Conservation (phyloP, 1,139 yeast genomes). For the Hyphopichia fennica region DNA sequence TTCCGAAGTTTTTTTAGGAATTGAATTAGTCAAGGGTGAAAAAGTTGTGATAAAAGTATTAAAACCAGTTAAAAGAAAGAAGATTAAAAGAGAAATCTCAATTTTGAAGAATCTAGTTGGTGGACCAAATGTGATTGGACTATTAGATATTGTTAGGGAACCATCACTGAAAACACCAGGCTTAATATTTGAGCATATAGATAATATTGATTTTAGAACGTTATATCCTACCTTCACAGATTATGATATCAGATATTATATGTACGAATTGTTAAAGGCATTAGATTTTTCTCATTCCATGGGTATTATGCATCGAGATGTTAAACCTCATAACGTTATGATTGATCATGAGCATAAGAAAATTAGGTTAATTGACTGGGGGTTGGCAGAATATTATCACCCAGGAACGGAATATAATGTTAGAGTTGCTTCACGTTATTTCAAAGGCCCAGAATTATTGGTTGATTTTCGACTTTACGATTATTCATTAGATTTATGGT, state of each 20-base stretch:
- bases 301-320: slow-evolving; percentile 99
- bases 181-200: slow-evolving; percentile 84
- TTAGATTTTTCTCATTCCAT: slow-evolving; percentile 92
- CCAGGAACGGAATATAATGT: slow-evolving; percentile 94
- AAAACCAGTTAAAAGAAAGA: slow-evolving; percentile 95
- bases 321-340: slow-evolving; percentile 98
- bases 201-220: slow-evolving; percentile 87
- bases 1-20: slow-evolving; percentile 47
- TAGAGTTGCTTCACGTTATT: slow-evolving; percentile 96
- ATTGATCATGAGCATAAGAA: slow-evolving; percentile 79
- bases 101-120: slow-evolving; percentile 85
- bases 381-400: slow-evolving; percentile 96
- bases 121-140: slow-evolving; percentile 80
- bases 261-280: slow-evolving; percentile 85
- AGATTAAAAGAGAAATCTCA: slow-evolving; percentile 92
- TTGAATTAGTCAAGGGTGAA: slow-evolving; percentile 30
- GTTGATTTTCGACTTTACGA: slow-evolving; percentile 94
- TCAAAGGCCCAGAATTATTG: slow-evolving; percentile 94
- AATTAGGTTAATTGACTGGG: slow-evolving; percentile 95
- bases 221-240: slow-evolving; percentile 89
- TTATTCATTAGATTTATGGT: slow-evolving; percentile 95
- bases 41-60: slow-evolving; percentile 87
- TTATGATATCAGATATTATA: slow-evolving; percentile 82
- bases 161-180: slow-evolving; percentile 92
- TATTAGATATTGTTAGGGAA: slow-evolving; percentile 87